These are phyloP conservation scores for Pseudozyma thailandica DNA, from an alignment of 1,284 basidiomycete genomes.

Conservation along the genomic window DNA sequence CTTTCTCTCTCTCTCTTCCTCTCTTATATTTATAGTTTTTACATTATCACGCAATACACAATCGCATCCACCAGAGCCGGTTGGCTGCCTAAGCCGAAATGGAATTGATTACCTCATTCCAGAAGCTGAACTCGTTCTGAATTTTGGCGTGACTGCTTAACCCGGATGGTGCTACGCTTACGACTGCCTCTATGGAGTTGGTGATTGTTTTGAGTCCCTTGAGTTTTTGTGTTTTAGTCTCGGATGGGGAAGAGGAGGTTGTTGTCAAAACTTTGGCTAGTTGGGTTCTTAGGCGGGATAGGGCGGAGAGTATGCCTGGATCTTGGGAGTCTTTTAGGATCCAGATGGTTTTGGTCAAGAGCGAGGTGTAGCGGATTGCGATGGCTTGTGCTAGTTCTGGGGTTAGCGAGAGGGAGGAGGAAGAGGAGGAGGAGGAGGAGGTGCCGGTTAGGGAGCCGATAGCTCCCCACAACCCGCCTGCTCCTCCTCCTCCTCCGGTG, in stretches of 20 bases:
- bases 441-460: conserved; percentile 6
- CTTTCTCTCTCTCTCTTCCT: too few species aligned
- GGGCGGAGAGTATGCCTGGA: conserved; percentile 16
- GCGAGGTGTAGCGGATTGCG: conserved; percentile 20
- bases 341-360: conserved; percentile 35
- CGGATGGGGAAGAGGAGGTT: conserved; percentile 3
- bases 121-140: conserved; percentile 48
- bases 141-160: conserved; percentile 13
- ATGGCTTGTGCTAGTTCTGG: conserved; percentile 1
- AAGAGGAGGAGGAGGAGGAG: not conserved
- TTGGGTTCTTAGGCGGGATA: conserved; percentile 15
- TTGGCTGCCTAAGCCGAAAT: too few species aligned
- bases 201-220: conserved; percentile 1
- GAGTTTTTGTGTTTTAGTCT: not conserved
- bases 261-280: too few species aligned
- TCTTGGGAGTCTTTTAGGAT: conserved; percentile 15
- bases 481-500: not conserved
- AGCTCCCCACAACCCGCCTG: conserved; percentile 5
- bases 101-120: too few species aligned
- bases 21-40: not conserved
- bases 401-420: not conserved
- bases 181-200: conserved; percentile 1
- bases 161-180: not conserved
- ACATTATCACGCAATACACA: not conserved
- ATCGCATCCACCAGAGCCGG: not conserved